Percentiles rank a stretch among this genome's conserved stretches.
Conservation (phyloP, 177 flowering plant genomes). For the Telopea speciosissima region DNA sequence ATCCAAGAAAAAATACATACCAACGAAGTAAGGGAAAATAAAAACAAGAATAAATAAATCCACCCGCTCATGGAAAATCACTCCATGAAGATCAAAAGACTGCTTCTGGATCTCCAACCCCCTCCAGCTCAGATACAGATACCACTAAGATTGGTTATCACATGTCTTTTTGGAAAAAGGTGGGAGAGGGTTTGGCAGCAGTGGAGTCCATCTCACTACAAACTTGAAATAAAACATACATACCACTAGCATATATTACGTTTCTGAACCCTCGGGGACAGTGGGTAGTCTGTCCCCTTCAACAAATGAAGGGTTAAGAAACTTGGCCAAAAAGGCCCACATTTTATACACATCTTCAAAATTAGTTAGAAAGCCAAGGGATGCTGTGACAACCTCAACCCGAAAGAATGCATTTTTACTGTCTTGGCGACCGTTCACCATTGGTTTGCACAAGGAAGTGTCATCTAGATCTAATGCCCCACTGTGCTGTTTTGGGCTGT, state of each 20-base stretch:
- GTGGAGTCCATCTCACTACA: conserved; percentile 7
- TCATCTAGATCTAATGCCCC: conserved; percentile 48
- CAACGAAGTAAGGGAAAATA: conserved; percentile 18
- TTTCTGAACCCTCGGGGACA: conserved; percentile 62
- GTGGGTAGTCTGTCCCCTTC: conserved; percentile 54
- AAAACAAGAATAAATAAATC: conserved; percentile 49
- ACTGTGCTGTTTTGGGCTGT: conserved; percentile 43
- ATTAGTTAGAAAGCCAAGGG: conserved; percentile 83
- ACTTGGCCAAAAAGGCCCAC: conserved; percentile 94
- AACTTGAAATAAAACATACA: conserved; percentile 4
- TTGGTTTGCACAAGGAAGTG: conserved; percentile 54
- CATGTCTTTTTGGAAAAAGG: conserved; percentile 2
- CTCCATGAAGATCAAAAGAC: conserved; percentile 23
- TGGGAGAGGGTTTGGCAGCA: conserved; percentile 3
- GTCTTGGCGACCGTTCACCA: conserved; percentile 55
- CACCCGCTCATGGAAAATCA: conserved; percentile 12
- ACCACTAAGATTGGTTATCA: conserved; percentile 6
- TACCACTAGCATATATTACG: conserved; percentile 19
- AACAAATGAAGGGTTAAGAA: conserved; percentile 69
- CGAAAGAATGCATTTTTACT: conserved; percentile 53
- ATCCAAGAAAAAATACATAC: conserved; percentile 25
- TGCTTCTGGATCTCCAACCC: conserved; percentile 12
- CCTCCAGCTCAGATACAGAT: background rate
- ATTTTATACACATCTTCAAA: conserved; percentile 92
- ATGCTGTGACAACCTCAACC: conserved; percentile 93